Percentiles rank a stretch among this genome's conserved stretches.
These are phyloP conservation scores for Tolypocladium ophioglossoides DNA, from an alignment of 2,329 filamentous ascomycete species.

Conservation along the genomic window DNA sequence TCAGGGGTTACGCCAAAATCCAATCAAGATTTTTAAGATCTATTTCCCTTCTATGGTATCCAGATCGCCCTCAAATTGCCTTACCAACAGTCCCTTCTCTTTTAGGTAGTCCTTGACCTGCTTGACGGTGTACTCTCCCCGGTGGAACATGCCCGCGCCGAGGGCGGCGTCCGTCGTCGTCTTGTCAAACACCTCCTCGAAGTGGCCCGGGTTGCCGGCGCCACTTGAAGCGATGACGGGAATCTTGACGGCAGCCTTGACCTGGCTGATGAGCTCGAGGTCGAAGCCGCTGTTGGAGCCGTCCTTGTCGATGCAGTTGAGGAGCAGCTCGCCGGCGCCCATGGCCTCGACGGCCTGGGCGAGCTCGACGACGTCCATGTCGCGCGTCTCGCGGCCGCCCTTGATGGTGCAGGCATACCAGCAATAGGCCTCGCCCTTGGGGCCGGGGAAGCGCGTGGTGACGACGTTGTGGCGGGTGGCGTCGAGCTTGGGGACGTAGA, in stretches of 20 bases:
- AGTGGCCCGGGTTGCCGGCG: slow-evolving; percentile 79
- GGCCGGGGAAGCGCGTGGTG: slow-evolving; percentile 57
- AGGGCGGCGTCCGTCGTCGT: slow-evolving; percentile 86
- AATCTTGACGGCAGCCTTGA: slow-evolving; percentile 79
- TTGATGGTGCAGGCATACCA: slow-evolving; percentile 99
- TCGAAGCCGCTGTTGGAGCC: slow-evolving; percentile 93
- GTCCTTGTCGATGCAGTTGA: slow-evolving; percentile 97
- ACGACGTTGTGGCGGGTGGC: slow-evolving; percentile 66
- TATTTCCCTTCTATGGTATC: background rate
- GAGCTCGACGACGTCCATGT: slow-evolving; percentile 85
- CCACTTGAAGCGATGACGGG: slow-evolving; percentile 94
- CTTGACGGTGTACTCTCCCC: slow-evolving; percentile 87
- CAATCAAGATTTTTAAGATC: background rate
- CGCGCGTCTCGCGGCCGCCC: slow-evolving; percentile 86
- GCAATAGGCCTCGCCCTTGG: slow-evolving; percentile 68
- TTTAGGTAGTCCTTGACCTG: slow-evolving; percentile 82
- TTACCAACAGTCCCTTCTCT: slow-evolving; percentile 62
- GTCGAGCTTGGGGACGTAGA: slow-evolving; percentile 67
- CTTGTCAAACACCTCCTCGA: slow-evolving; percentile 77
- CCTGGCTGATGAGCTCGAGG: slow-evolving; percentile 77
- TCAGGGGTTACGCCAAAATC: background rate
- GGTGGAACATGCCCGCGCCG: slow-evolving; percentile 95
- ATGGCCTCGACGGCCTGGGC: slow-evolving; percentile 86
- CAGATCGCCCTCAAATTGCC: slow-evolving; percentile 58
- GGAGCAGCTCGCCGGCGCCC: slow-evolving; percentile 85